Conservation (phyloP, 306 rosid species). For the Cicer judaicum region DNA sequence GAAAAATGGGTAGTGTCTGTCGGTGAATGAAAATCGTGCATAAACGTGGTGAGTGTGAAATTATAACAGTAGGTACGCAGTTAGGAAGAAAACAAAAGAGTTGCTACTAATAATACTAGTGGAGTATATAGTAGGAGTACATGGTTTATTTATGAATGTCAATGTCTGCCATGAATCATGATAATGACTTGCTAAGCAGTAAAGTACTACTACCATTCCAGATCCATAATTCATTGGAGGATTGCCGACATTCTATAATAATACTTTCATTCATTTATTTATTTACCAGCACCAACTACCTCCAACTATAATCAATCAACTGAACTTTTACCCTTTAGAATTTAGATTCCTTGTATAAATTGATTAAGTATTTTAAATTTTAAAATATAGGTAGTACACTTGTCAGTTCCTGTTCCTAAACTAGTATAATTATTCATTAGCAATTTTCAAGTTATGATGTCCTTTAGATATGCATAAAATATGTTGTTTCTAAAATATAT, state of each 20-base stretch:
- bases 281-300: background rate
- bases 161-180: slow-evolving; percentile 45
- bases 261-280: slow-evolving; percentile 12
- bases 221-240: slow-evolving; percentile 8
- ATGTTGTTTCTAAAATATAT: too few relatives aligned
- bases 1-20: background rate
- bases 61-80: background rate
- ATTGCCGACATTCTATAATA: slow-evolving; percentile 40
- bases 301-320: background rate
- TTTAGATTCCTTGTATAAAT: background rate
- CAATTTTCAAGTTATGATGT: too few relatives aligned
- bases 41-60: slow-evolving; percentile 43
- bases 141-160: slow-evolving; percentile 18
- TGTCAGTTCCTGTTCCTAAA: too few relatives aligned
- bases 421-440: too few relatives aligned
- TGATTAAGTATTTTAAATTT: too few relatives aligned
- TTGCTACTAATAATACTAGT: background rate
- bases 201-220: background rate
- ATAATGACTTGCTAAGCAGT: slow-evolving; percentile 33
- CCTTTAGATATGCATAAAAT: too few relatives aligned
- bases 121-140: too few relatives aligned
- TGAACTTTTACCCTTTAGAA: background rate
- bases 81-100: slow-evolving; percentile 37
- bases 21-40: slow-evolving; percentile 36
- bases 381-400: too few relatives aligned